Conservation (phyloP, 148 eudicot species). For the Pouteria glomerata region DNA sequence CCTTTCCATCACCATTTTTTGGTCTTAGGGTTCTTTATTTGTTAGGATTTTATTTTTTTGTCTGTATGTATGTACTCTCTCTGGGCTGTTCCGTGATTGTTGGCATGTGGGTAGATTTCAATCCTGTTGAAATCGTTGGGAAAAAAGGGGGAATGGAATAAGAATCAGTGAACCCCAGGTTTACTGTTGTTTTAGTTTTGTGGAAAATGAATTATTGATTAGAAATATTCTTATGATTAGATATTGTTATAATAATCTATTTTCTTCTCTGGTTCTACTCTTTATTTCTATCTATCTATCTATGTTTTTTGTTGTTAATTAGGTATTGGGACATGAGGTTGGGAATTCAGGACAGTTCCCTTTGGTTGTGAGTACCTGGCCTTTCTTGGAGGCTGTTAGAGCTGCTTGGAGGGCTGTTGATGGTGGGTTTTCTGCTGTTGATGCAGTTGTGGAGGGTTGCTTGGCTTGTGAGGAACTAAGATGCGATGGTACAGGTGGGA, state of each 20-base stretch:
- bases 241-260: background rate
- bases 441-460: constrained; percentile 92
- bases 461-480: constrained; percentile 77
- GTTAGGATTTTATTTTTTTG: background rate
- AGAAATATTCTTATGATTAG: background rate
- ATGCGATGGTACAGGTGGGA: constrained; percentile 88
- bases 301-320: background rate
- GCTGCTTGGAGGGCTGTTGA: constrained; percentile 77
- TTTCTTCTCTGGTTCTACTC: background rate
- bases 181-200: background rate
- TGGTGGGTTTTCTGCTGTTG: constrained; percentile 68
- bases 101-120: background rate
- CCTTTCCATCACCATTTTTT: background rate
- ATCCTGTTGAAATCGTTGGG: background rate
- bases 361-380: constrained; percentile 90
- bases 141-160: background rate
- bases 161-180: background rate
- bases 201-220: background rate
- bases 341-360: constrained; percentile 40
- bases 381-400: constrained; percentile 80
- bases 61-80: background rate
- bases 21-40: background rate
- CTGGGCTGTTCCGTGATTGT: background rate
- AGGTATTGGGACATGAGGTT: constrained; percentile 47
- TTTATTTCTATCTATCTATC: background rate